These are phyloP conservation scores for Colletotrichum lentis DNA, from an alignment of 2,329 filamentous ascomycete genomes.

Conservation along the genomic window DNA sequence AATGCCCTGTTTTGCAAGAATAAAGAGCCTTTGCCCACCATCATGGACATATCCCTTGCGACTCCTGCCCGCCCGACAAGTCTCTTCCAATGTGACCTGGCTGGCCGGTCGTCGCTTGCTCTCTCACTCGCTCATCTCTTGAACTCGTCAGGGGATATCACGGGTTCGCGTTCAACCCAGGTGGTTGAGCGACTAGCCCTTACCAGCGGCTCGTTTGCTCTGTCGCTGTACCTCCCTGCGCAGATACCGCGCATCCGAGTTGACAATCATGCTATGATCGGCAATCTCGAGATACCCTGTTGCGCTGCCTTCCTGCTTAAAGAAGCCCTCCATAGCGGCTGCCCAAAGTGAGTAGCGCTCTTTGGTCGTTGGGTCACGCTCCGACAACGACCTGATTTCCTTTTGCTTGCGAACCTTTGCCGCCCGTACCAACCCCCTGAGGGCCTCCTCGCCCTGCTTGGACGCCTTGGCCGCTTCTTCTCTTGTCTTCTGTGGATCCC, in stretches of 20 bases:
- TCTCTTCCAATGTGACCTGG: not conserved
- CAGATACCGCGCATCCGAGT: constrained; percentile 61
- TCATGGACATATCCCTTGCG: not conserved
- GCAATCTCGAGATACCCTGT: constrained; percentile 60
- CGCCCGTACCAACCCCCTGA: constrained; percentile 66
- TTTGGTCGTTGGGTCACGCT: constrained; percentile 60
- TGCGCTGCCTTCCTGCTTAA: constrained; percentile 50
- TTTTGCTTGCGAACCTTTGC: constrained; percentile 72
- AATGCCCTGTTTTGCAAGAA: constrained; percentile 13
- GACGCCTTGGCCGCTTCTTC: constrained; percentile 67
- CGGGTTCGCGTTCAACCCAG: not conserved
- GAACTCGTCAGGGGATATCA: not conserved
- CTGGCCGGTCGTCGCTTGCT: not conserved
- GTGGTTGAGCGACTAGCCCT: constrained; percentile 15
- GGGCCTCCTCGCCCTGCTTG: constrained; percentile 68
- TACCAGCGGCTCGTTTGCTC: constrained; percentile 51
- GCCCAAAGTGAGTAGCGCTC: constrained; percentile 69
- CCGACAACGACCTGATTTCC: constrained; percentile 65
- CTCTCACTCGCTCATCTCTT: not conserved
- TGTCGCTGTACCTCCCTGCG: constrained; percentile 62
- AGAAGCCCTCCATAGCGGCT: constrained; percentile 65
- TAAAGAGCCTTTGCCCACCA: not conserved
- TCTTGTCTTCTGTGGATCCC: constrained; percentile 65
- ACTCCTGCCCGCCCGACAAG: not conserved
- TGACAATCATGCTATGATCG: constrained; percentile 72